Conservation (phyloP, 805 yeast genomes). For the Kodamaea neixiangensis region DNA sequence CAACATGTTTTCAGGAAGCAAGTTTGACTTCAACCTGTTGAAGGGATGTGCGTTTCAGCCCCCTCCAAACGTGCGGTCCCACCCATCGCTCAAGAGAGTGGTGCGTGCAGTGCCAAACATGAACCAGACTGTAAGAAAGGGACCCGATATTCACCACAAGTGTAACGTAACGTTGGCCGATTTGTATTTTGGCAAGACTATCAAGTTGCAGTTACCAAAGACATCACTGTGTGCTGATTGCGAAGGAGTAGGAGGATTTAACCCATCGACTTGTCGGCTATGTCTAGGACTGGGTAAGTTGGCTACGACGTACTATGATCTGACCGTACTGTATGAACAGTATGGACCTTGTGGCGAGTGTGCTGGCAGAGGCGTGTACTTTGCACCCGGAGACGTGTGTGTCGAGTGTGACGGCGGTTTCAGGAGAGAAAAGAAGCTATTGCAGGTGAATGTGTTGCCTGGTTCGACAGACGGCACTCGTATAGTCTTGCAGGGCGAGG, state of each 20-base stretch:
- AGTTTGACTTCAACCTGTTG: constrained; percentile 10
- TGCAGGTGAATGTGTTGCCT: constrained; percentile 54
- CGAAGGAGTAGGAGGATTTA: constrained; percentile 52
- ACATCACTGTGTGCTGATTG: constrained; percentile 52
- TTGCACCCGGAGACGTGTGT: constrained; percentile 25
- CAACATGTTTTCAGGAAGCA: constrained; percentile 22
- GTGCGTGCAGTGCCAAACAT: constrained; percentile 18
- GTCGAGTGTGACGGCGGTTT: constrained; percentile 38
- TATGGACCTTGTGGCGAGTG: constrained; percentile 34
- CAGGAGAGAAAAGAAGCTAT: constrained; percentile 48
- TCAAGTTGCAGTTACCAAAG: constrained; percentile 56
- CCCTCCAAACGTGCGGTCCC: not conserved
- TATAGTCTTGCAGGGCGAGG: constrained; percentile 57
- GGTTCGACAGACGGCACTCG: constrained; percentile 57
- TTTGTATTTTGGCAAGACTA: constrained; percentile 56
- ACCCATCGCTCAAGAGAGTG: constrained; percentile 15
- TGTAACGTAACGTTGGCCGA: constrained; percentile 56
- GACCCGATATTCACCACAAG: constrained; percentile 59
- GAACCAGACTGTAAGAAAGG: constrained; percentile 28
- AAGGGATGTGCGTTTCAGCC: constrained; percentile 1
- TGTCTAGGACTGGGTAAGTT: constrained; percentile 49
- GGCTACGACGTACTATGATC: constrained; percentile 45
- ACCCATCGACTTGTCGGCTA: constrained; percentile 36
- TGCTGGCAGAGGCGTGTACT: constrained; percentile 35
- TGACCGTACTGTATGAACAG: constrained; percentile 42